Evolutionary conservation across 2,329 filamentous ascomycete species (phyloP), one percentile per base, ranked within the genome.

Genomic region (Fusarium bactridioides): DNA sequence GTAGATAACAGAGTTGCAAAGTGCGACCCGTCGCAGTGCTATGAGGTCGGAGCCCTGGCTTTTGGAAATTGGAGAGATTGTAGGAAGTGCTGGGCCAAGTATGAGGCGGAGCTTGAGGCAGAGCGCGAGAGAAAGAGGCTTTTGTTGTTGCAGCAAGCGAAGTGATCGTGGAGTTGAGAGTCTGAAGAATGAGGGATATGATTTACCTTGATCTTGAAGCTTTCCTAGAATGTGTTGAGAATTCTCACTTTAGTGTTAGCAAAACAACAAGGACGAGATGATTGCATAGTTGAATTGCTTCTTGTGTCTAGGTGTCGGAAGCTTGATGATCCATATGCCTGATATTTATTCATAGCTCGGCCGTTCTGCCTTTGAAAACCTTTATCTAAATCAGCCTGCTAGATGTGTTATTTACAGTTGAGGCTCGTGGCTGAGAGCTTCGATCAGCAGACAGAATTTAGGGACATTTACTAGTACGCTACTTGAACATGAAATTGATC

Each of bases 61-160:
- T 7, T 53, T 9, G 50, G 50, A 9, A 53, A 53, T 12, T 53
- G 50, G 50, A 53, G 50, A 15, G 50, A 53, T 7, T 53, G 50
- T 5, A 53, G 27, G 23, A 53, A 7, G 33, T 53, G 31, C 13
- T 53, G 50, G 50, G 50, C 23, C 2, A 9, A 53, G 18, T 37
- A 53, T 27, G 18, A 25, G 23, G 31, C n/a, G 23, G 18, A 37
- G 9, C n/a, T 25, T 4, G 44, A 47, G 13, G 44, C 25, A 4
- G 44, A 47, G 29, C 21, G 47, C 16, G 31, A 53, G 23, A 37
- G n/a, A 7, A 12, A 25, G 23, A 53, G 18, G 23, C 18, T 53
- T 15, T 7, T 25, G 23, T 16, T 37, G 23, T 8, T 53, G 5
- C 18, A 33, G n/a, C 16, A 23, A 19, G 29, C n/a, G 9, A 51